These are phyloP conservation scores for Boeremia exigua DNA, from an alignment of 2,329 filamentous ascomycete genomes.

Conservation along the genomic window DNA sequence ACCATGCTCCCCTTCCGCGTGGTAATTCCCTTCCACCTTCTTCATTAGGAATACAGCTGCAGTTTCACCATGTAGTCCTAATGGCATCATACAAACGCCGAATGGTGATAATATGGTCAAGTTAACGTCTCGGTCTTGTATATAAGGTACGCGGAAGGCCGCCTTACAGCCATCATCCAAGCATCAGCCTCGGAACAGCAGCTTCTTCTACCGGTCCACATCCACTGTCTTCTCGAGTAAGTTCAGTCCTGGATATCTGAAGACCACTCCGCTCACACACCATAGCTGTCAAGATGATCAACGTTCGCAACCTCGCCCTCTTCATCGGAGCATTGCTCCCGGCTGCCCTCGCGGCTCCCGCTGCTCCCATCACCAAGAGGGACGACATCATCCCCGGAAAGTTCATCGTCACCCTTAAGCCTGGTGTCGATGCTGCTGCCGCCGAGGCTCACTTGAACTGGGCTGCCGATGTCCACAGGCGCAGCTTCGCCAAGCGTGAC, in stretches of 20 bases:
- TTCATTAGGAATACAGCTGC: slow-evolving; percentile 6
- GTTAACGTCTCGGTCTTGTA: background rate
- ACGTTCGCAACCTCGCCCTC: slow-evolving; percentile 17
- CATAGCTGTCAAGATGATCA: slow-evolving; percentile 17
- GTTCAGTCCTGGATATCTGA: background rate
- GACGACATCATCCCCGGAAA: slow-evolving; percentile 26
- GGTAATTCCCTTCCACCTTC: slow-evolving; percentile 12
- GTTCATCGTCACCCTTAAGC: slow-evolving; percentile 35
- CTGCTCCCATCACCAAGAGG: slow-evolving; percentile 21
- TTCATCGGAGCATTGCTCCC: slow-evolving; percentile 18
- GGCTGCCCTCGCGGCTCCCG: slow-evolving; percentile 18
- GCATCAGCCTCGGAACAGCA: slow-evolving; percentile 8
- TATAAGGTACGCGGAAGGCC: slow-evolving; percentile 7
- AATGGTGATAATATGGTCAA: slow-evolving; percentile 2
- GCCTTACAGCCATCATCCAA: slow-evolving; percentile 8
- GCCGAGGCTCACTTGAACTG: slow-evolving; percentile 43
- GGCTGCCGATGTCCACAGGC: slow-evolving; percentile 46
- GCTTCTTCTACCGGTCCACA: slow-evolving; percentile 9
- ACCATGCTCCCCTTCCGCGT: background rate
- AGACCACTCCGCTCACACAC: background rate
- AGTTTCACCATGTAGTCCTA: background rate
- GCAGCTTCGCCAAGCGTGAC: slow-evolving; percentile 46
- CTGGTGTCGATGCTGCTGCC: slow-evolving; percentile 17
- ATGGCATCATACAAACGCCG: slow-evolving; percentile 16
- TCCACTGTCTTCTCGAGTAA: background rate